A percentile compares a stretch with the other conserved stretches of the same genome.
phyloP scores from a whole-genome alignment of 2,329 filamentous ascomycete species.

The Microsporum canis region DNA sequence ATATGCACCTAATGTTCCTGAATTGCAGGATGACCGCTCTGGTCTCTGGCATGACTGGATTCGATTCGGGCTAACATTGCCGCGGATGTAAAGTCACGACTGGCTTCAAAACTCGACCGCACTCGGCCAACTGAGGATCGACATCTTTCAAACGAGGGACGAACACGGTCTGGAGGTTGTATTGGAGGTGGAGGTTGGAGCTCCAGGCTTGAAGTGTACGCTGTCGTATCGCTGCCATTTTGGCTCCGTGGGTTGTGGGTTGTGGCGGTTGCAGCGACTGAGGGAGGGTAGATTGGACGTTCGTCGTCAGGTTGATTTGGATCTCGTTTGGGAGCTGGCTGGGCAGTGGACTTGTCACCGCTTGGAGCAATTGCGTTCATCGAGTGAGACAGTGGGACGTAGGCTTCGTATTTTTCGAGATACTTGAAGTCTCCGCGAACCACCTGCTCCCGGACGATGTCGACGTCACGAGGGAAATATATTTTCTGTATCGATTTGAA shows the following conservation, averaged over 20 bases:
- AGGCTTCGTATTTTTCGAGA: constrained; percentile 47
- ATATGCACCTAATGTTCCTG: constrained; percentile 13
- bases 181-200: constrained; percentile 41
- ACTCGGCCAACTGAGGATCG: constrained; percentile 78
- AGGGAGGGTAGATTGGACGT: constrained; percentile 86
- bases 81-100: constrained; percentile 82
- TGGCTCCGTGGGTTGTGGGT: constrained; percentile 75
- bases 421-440: constrained; percentile 70
- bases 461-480: constrained; percentile 83
- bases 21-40: constrained; percentile 6
- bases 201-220: constrained; percentile 54
- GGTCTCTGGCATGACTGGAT: constrained; percentile 47
- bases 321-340: constrained; percentile 44
- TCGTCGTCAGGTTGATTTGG: constrained; percentile 71
- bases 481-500: constrained; percentile 87
- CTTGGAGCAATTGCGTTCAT: constrained; percentile 35
- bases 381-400: constrained; percentile 37
- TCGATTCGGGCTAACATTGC: constrained; percentile 59
- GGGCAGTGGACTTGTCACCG: too few species aligned
- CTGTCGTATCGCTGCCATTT: constrained; percentile 87
- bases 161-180: constrained; percentile 54
- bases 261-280: constrained; percentile 62
- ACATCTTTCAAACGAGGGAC: constrained; percentile 77
- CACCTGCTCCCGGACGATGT: constrained; percentile 91
- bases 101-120: constrained; percentile 72